Percentiles rank a stretch among this genome's conserved stretches.
phyloP scores from a whole-genome alignment of 495 filamentous ascomycete species.

The Viridothelium virens region DNA sequence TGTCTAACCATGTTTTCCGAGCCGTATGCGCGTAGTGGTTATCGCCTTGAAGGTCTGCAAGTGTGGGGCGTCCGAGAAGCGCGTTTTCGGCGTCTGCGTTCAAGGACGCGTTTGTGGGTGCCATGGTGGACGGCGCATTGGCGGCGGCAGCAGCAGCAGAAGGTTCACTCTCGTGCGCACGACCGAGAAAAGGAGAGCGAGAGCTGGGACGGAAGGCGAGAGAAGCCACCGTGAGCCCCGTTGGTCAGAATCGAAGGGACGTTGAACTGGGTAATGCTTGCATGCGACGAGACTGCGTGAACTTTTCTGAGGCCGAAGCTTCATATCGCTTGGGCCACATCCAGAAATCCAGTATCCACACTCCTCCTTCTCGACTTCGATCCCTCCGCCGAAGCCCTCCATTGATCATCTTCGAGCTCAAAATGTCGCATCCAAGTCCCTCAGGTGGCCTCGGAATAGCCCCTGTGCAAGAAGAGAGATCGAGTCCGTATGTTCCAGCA shows the following conservation, averaged over 20 bases:
- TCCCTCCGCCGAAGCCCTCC: neutral
- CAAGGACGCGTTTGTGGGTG: neutral
- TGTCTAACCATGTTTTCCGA: constrained; percentile 73
- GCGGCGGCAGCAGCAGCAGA: neutral
- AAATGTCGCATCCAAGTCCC: constrained; percentile 3
- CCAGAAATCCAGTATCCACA: neutral
- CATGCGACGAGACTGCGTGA: neutral
- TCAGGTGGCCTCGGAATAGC: neutral
- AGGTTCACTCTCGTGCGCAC: neutral
- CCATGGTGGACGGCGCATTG: constrained; percentile 1
- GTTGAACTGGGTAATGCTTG: constrained; percentile 3
- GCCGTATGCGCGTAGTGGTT: constrained; percentile 76
- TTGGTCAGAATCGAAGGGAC: neutral
- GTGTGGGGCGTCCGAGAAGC: constrained; percentile 42
- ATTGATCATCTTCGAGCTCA: neutral
- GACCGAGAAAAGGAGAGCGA: neutral
- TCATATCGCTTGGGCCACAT: neutral
- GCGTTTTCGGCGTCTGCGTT: constrained; percentile 13
- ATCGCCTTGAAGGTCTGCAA: constrained; percentile 66
- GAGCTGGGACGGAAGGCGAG: constrained; percentile 3
- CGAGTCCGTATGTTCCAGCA: constrained; percentile 58
- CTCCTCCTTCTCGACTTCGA: neutral
- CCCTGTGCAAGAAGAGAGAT: constrained; percentile 13
- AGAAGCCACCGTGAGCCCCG: neutral
- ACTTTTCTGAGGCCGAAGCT: constrained; percentile 4